Base-by-base conservation (phyloP, 306 rosid genomes). In the Betula pendula region DNA sequence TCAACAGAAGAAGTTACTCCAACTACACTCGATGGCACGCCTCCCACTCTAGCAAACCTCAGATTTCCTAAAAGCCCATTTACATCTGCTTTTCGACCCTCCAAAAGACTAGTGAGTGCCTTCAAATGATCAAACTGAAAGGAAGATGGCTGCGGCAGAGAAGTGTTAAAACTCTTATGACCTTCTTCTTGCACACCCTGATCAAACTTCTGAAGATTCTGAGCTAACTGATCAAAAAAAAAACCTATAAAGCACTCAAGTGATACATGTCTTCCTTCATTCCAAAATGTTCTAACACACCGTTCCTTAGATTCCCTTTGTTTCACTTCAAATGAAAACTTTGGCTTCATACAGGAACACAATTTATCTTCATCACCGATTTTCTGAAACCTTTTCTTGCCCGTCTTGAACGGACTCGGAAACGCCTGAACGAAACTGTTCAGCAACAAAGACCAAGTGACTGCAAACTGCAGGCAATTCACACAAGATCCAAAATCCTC, bases 31-130 rank as follows among this genome's bases (percentile, higher is more conserved):
- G 94, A 84, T 59, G 97, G 97, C 80, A 91, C 90, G 49, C 93
- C 92, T 49, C 98, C 99, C 24, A 96, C 93, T 84, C 88, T 93
- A 22, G 99, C 99, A 85, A 96, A 96, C 77, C 81, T 89, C 84
- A 93, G 84, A 83, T 93, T 91, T 77, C 99, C 98, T 58, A 93
- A 84, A 81, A 96, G 90, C n/a, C 87, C 91, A 83, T 91, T 88
- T 25, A 89, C 93, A 79, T 88, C 83, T 19, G 88, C 89, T 67
- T 81, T 89, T 52, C 87, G 90, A 74, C 88, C 92, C 71, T 96
- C 98, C 84, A 90, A 71, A 77, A 91, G 81, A 49, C 81, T 80
- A 68, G 90, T 53, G 22, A 92, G 74, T 17, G 78, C 88, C 84
- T 82, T 85, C 71, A 90, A 78, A 81, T 88, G 89, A 82, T 89